Conservation (phyloP, 352 stramenopile species). For the Phytopythium mirpurense region DNA sequence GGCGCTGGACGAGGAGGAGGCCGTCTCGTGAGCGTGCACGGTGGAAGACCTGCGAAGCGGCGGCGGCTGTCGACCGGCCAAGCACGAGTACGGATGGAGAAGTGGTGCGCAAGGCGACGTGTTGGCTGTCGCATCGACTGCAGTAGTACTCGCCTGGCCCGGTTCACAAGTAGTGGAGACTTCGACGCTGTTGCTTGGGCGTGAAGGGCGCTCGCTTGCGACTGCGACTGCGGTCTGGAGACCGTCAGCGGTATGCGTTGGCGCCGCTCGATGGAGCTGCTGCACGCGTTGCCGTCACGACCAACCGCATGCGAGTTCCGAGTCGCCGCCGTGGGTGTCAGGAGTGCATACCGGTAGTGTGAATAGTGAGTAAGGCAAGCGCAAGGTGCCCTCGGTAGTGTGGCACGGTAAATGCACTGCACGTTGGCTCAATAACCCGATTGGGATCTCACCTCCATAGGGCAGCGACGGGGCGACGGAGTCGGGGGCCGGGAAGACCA, state of each 20-base stretch:
- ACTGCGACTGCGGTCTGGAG: neutral
- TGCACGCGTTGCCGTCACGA: neutral
- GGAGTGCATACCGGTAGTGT: no score
- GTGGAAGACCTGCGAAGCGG: neutral
- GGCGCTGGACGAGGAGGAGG: conserved; percentile 57
- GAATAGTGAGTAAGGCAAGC: no score
- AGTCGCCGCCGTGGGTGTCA: neutral
- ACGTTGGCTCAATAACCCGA: neutral
- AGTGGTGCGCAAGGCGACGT: no score
- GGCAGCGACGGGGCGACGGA: neutral
- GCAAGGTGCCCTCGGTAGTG: no score
- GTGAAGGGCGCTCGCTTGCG: no score
- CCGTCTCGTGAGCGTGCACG: neutral
- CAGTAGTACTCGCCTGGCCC: no score
- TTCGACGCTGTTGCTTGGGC: no score
- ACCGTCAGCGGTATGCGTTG: neutral
- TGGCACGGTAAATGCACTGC: neutral
- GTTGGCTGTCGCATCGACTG: no score
- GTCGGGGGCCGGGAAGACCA: neutral
- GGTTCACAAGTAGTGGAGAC: no score
- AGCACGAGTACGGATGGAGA: no score
- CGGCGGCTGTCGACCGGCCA: no score
- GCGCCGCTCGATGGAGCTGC: neutral
- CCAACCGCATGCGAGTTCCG: neutral
- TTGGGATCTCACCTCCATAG: neutral